Evolutionary conservation across 257 asterid species (phyloP).

Genomic region (Petrea volubilis): DNA sequence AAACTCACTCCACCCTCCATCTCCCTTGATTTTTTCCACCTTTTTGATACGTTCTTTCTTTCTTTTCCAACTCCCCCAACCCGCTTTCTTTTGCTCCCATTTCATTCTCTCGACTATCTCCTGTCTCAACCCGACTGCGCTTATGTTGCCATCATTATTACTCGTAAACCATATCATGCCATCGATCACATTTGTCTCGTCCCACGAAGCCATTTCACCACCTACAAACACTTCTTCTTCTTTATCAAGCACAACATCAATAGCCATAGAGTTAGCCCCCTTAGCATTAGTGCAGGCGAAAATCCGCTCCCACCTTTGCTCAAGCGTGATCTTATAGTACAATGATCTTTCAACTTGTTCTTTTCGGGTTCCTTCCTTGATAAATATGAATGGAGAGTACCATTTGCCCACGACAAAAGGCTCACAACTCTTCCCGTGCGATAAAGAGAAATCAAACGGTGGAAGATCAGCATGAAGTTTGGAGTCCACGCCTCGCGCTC

Average conservation of each 20-base stretch:
- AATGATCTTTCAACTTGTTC: slow-evolving; percentile 48
- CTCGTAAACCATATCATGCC: slow-evolving; percentile 53
- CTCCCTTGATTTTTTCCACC: slow-evolving; percentile 30
- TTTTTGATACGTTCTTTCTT: slow-evolving; percentile 29
- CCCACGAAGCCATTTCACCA: slow-evolving; percentile 34
- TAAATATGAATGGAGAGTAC: slow-evolving; percentile 66
- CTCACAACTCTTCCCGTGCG: too few relatives aligned
- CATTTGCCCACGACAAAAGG: slow-evolving; percentile 57
- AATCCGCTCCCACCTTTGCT: slow-evolving; percentile 63
- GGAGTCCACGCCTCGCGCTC: slow-evolving; percentile 45
- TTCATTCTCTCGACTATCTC: slow-evolving; percentile 61
- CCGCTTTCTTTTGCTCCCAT: slow-evolving; percentile 58
- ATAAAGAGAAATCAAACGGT: background rate
- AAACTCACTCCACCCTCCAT: slow-evolving; percentile 35
- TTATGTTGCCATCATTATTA: background rate
- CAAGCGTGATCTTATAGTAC: slow-evolving; percentile 55
- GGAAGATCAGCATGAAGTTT: slow-evolving; percentile 42
- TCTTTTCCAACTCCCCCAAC: slow-evolving; percentile 42
- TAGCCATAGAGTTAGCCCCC: slow-evolving; percentile 20
- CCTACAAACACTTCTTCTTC: slow-evolving; percentile 31
- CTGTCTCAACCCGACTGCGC: slow-evolving; percentile 48
- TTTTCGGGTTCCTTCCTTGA: slow-evolving; percentile 51
- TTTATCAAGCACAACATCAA: slow-evolving; percentile 41
- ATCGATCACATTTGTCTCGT: slow-evolving; percentile 17
- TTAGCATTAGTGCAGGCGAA: slow-evolving; percentile 27